Conservation (phyloP, 2,329 filamentous ascomycete genomes). For the Hymenoscyphus albidus region DNA sequence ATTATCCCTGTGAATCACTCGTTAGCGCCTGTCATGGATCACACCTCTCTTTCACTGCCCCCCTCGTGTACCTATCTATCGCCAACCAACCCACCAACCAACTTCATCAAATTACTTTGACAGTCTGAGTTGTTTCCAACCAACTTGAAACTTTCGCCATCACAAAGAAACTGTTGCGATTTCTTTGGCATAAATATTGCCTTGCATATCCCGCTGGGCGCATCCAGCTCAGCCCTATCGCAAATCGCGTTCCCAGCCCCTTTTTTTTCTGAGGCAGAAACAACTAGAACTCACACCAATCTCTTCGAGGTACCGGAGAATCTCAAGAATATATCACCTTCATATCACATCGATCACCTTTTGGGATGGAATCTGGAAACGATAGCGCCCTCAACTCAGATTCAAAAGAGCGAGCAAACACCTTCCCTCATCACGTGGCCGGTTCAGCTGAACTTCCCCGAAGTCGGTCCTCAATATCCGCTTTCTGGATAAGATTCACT, state of each 20-base stretch:
- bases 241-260: background rate
- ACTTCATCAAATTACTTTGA: background rate
- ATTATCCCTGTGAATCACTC: background rate
- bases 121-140: background rate
- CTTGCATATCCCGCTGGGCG: background rate
- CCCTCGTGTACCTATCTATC: background rate
- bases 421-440: background rate
- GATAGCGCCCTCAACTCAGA: background rate
- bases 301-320: background rate
- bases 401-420: background rate
- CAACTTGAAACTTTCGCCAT: background rate
- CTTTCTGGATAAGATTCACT: background rate
- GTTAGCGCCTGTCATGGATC: background rate
- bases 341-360: background rate
- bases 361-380: background rate
- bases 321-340: background rate
- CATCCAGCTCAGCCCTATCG: background rate
- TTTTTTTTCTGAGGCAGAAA: background rate
- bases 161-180: background rate
- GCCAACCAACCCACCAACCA: background rate
- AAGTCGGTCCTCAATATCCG: background rate
- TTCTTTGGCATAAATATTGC: background rate
- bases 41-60: background rate
- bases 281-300: background rate
- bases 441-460: background rate